Base-by-base conservation (phyloP, 805 yeast genomes). In the Brettanomyces custersianus region DNA sequence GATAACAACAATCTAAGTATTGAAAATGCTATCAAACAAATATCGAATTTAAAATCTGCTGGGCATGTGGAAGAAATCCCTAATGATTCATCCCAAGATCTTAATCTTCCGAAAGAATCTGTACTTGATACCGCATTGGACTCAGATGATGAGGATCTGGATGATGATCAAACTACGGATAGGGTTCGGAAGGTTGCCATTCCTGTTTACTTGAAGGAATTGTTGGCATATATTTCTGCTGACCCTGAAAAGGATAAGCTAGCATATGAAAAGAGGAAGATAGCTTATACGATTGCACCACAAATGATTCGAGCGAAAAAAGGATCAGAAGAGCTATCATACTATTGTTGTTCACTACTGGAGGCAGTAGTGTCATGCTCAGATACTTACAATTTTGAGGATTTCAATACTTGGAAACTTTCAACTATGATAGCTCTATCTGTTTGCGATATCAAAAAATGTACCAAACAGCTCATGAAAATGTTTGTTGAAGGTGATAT, bases 171-270 rank as follows among this genome's bases (percentile, higher is more conserved):
- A n/a, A n/a, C n/a, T n/a, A 71, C 74, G 0, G 57, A 58, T 1
- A 47, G 57, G 11, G 49, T 52, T 5, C 52, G 54, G 2, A 58
- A 52, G 4, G 61, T 73, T 0, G 50, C 66, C 0, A 54, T 60
- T 2, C 87, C 86, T 0, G 65, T 84, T 2, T 90, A 85, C 47
- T 57, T 90, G 27, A 78, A 81, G 43, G 95, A 86, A 41, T 59
- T 88, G 16, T 48, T 85, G 4, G 56, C 61, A 11, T 81, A 79
- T 45, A 61, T 81, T 13, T 59, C 61, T 9, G 62, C 66, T 0
- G 70, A 70, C 20, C 51, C 60, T 2, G 57, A 63, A 4, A 64
- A 63, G 15, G 67, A 66, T 31, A 55, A 63, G 3, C 65, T 59
- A 32, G 75, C 67, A 11, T 74, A 49, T 45, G 77, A 64, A 43